Base-by-base conservation (phyloP, 2,329 filamentous ascomycete species). In the Setomelanomma holmii region DNA sequence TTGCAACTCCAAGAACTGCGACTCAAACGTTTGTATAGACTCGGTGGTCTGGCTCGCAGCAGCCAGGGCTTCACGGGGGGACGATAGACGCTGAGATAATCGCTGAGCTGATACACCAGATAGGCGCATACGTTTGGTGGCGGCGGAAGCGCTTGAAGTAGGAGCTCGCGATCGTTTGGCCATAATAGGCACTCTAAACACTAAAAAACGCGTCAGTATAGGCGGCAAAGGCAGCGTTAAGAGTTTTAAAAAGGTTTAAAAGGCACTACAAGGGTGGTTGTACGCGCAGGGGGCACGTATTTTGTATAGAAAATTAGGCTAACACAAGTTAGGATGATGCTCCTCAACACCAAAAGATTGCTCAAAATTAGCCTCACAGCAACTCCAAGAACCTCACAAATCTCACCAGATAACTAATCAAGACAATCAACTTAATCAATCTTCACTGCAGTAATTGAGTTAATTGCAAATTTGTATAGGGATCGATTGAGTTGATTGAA, bases 1-100 rank as follows among this genome's bases (percentile, higher is more conserved):
- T 19, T 42, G 40, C 20, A 22, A 42, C 40, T 42, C 40, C 23
- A 42, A 42, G 19, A 42, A 40, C 21, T 42, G 40, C 40, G 23
- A 23, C 21, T 42, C 40, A 11, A 22, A 42, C 21, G 40, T 24
- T 20, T 19, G 40, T 22, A 23, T 22, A 5, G 23, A 42, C 4
- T n/a, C 12, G 21, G 21, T 24, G 20, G 40, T 19, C 40, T 42
- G 40, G 40, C 40, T 42, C n/a, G 24, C 40, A 19, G 40, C 22
- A 42, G 40, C 20, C 17, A 42, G 23, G 40, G 40, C 40, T 42
- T 30, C 19, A 4, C 40, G 40, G 24, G 24, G 24, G 4, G 21
- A 19, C 11, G 17, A 11, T 5, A 14, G 27, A 11, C 21, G 40
- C 23, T 42, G 23, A 22, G 21, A 24, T 42, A 22, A 22, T 19